A percentile compares a stretch with the other conserved stretches of the same genome.
These are phyloP conservation scores for Puccinia coronata DNA, from an alignment of 1,284 basidiomycete species.

Conservation along the genomic window DNA sequence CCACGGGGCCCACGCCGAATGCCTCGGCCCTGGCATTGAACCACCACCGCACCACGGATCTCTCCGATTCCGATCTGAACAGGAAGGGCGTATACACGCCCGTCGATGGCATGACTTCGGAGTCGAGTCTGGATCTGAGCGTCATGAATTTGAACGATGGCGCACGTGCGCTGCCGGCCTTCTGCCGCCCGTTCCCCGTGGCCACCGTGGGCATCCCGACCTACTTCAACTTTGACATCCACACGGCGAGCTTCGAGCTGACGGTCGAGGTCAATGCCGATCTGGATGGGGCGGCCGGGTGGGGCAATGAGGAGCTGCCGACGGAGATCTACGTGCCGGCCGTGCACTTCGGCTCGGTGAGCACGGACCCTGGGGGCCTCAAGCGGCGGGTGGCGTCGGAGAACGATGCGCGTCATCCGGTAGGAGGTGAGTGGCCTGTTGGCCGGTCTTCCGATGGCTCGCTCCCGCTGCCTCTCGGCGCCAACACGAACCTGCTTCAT, in stretches of 20 bases:
- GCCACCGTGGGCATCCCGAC: conserved; percentile 68
- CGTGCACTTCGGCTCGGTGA: conserved; percentile 54
- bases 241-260: conserved; percentile 70
- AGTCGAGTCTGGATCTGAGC: conserved; percentile 30
- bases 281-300: conserved; percentile 51
- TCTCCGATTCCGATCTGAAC: conserved; percentile 9
- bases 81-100: conserved; percentile 50
- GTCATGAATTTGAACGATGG: conserved; percentile 63
- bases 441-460: neutral
- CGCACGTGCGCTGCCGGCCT: conserved; percentile 75
- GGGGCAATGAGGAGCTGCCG: conserved; percentile 44
- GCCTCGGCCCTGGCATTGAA: conserved; percentile 23
- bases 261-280: conserved; percentile 67
- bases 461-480: neutral
- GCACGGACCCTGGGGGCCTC: neutral
- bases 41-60: conserved; percentile 11
- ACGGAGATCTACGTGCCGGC: conserved; percentile 57
- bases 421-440: neutral
- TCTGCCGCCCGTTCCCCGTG: conserved; percentile 76
- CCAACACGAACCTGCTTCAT: neutral
- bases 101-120: conserved; percentile 53
- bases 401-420: neutral
- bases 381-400: conserved; percentile 4
- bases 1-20: conserved; percentile 20
- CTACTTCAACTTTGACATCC: conserved; percentile 74